These are phyloP conservation scores for carrot (Daucus carota) DNA, from an alignment of 129 eudicot species.

Conservation along the genomic window DH1_v3.0 NC_030387.2:31337001-31337500, in stretches of 20 bases:
- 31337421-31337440: neutral
- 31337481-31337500: no score
- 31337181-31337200: constrained; percentile 97
- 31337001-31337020: no score
- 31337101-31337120: neutral
- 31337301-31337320: neutral
- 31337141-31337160: neutral
- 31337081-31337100: no score
- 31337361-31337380: neutral
- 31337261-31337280: constrained; percentile 1
- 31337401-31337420: neutral
- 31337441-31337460: no score
- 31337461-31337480: no score
- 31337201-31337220: constrained; percentile 93
- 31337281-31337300: neutral
- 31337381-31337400: neutral
- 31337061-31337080: neutral
- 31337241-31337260: constrained; percentile 8
- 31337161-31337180: constrained; percentile 8
- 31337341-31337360: neutral
- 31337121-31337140: neutral
- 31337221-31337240: constrained; percentile 47
- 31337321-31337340: neutral
- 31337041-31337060: neutral
- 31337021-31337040: no score